Base-by-base conservation (phyloP, 192 early-diverging fungal species). In the Linnemannia elongata region DNA sequence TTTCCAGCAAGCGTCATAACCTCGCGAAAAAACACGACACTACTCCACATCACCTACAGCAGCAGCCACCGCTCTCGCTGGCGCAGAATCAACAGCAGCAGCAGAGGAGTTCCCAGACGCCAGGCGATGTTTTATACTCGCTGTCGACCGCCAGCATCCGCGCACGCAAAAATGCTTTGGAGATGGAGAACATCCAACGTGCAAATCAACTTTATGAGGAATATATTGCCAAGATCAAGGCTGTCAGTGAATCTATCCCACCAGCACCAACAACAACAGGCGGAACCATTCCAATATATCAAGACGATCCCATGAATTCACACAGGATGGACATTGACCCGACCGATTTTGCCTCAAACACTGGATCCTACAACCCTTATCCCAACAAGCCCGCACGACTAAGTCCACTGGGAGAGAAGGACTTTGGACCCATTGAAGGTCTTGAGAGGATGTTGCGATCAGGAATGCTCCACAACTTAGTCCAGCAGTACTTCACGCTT, bases 61-160 rank as follows among this genome's bases (percentile, higher is more conserved):
- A 33, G 20, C 74, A 75, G 38, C 38, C 3, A 39, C 38, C 38
- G 6, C 38, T 39, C 3, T 39, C 38, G 6, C 38, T 39, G 38
- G 38, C 38, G 38, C 60, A 13, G 20, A 20, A 15, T 52, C 60
- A 66, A 13, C 60, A 66, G 9, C 45, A 75, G 30, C 83, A 80
- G 18, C 36, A 44, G 8, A 79, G 76, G 60, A 24, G 13, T 10
- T 57, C 55, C 6, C 78, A 84, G 39, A 76, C 78, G 49, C 79
- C 85, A 4, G 76, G 81, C 17, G 75, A 77, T 30, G 22, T 41
- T 22, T 22, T 77, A 1, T 87, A 87, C 49, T 81, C 85, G 1
- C 74, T 87, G 17, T 87, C 85, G 12, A 87, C 76, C 49, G 85
- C 85, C 27, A 87, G 85, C 17, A 78, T 87, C 44, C 85, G 85